phyloP scores from a whole-genome alignment of 129 eudicot species.

The Erigeron canadensis region DNA sequence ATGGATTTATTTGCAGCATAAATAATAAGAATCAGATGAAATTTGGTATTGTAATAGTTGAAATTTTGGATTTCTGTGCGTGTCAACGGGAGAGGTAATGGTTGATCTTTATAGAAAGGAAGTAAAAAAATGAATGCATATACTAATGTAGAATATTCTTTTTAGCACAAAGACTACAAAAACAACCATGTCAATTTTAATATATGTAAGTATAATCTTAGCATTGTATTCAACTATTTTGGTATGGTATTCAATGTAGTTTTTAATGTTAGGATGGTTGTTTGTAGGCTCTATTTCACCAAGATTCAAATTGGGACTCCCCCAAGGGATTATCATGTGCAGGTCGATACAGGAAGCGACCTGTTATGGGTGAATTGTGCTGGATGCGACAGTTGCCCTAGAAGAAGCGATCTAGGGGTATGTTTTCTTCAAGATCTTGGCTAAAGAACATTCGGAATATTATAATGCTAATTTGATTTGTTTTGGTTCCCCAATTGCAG shows the following conservation, averaged over 20 bases:
- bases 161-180: background rate
- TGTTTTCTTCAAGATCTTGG: conserved; percentile 14
- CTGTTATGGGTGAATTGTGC: conserved; percentile 81
- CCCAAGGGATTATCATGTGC: conserved; percentile 65
- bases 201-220: background rate
- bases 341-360: conserved; percentile 93
- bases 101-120: too few relatives aligned
- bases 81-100: too few relatives aligned
- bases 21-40: background rate
- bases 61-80: too few relatives aligned
- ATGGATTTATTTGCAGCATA: too few relatives aligned
- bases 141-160: background rate
- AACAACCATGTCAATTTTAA: background rate
- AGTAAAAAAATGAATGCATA: too few relatives aligned
- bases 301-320: conserved; percentile 76
- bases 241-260: background rate
- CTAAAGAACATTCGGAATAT: background rate
- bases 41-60: background rate
- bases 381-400: conserved; percentile 72
- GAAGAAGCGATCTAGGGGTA: conserved; percentile 69
- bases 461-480: background rate
- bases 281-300: conserved; percentile 75
- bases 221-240: background rate
- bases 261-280: background rate
- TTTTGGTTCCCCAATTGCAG: conserved; percentile 35